Percentiles rank a stretch among this genome's conserved stretches.
Evolutionary conservation across 306 rosid species (phyloP).

Genomic region (Vigna unguiculata): DNA sequence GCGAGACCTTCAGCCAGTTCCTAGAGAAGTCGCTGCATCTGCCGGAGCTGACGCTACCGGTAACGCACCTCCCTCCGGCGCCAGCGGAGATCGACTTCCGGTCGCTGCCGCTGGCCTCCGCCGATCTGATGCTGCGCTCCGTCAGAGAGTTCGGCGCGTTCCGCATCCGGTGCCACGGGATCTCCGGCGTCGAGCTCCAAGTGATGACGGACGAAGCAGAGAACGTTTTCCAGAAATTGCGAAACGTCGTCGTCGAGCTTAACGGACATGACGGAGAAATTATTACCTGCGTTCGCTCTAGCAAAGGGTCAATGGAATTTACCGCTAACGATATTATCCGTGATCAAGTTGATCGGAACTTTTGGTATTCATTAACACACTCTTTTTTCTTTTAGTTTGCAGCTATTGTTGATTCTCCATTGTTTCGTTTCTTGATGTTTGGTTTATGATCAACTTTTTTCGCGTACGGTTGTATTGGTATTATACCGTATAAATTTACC

Average conservation of each 20-base stretch:
- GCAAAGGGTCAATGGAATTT: conserved; percentile 43
- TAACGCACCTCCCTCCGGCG: conserved; percentile 17
- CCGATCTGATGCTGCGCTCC: conserved; percentile 49
- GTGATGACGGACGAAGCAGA: conserved; percentile 54
- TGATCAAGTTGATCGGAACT: conserved; percentile 44
- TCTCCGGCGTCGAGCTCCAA: conserved; percentile 55
- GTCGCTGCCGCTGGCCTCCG: conserved; percentile 37
- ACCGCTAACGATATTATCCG: conserved; percentile 4
- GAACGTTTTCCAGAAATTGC: conserved; percentile 36
- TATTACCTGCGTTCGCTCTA: conserved; percentile 57
- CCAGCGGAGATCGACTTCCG: conserved; percentile 64
- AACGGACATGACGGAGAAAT: conserved; percentile 42
- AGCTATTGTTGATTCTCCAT: neutral
- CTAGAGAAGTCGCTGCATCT: conserved; percentile 58
- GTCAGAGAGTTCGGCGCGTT: conserved; percentile 64
- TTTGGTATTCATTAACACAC: conserved; percentile 53
- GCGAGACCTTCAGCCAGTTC: conserved; percentile 57
- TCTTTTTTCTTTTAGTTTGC: neutral
- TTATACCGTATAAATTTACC: neutral
- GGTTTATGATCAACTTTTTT: neutral
- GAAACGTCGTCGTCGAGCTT: conserved; percentile 29
- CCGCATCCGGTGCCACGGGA: conserved; percentile 66
- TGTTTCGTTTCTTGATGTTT: conserved; percentile 21
- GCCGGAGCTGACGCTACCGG: conserved; percentile 66
- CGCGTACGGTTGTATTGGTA: neutral